Percentiles rank a stretch among this genome's conserved stretches.
These are phyloP conservation scores for Aphanomyces astaci DNA, from an alignment of 352 stramenopile species.

Conservation along the genomic window DNA sequence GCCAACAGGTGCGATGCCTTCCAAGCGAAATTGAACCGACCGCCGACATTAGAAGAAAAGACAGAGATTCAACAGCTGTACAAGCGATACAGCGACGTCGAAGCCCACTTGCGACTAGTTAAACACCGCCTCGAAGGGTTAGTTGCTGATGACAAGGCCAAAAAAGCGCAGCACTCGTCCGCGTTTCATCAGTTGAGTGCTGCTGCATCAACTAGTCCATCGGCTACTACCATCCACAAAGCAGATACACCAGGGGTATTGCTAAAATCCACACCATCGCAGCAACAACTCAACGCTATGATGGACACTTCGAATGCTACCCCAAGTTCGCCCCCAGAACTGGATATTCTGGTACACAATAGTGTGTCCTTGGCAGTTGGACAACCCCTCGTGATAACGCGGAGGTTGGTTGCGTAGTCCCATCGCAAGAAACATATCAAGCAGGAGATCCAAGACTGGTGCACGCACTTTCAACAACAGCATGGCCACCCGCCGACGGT, in stretches of 20 bases:
- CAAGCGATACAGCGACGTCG: slow-evolving; percentile 22
- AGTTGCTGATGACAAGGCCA: slow-evolving; percentile 1
- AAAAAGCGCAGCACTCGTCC: not conserved
- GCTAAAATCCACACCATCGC: not conserved
- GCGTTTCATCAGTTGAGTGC: not conserved
- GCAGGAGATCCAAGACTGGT: slow-evolving; percentile 20
- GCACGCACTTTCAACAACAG: slow-evolving; percentile 4
- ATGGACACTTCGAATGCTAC: not conserved
- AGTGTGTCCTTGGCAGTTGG: no score
- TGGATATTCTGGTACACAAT: slow-evolving; percentile 7
- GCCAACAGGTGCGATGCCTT: slow-evolving; percentile 12
- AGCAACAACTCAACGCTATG: not conserved
- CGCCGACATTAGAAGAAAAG: slow-evolving; percentile 17
- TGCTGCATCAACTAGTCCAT: not conserved
- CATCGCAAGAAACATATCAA: slow-evolving; percentile 1
- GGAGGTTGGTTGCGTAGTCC: no score
- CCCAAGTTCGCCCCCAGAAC: not conserved
- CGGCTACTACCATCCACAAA: no score
- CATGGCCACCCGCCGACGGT: slow-evolving; percentile 1
- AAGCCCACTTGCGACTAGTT: slow-evolving; percentile 2
- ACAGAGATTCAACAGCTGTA: slow-evolving; percentile 21
- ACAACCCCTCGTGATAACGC: no score
- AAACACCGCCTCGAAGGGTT: slow-evolving; percentile 2
- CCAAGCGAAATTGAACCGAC: slow-evolving; percentile 14
- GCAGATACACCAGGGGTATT: not conserved